Conservation (phyloP, 139 green algal genomes). For the Deuterostichococcus epilithicus region DNA sequence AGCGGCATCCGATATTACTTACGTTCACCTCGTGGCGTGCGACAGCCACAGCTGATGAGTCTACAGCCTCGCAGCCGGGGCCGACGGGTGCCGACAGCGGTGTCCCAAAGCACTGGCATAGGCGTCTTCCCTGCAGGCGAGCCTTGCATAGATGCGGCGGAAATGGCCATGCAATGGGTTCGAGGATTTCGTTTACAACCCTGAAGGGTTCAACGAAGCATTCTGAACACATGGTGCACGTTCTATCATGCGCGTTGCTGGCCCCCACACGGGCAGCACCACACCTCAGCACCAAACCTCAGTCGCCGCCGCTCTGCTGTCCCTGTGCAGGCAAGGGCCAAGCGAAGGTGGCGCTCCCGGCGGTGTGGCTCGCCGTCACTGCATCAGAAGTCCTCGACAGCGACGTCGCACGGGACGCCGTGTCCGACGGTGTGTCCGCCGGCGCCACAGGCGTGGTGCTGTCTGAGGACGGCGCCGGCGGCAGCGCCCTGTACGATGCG, state of each 20-base stretch:
- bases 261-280: no score
- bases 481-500: slow-evolving; percentile 74
- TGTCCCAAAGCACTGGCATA: slow-evolving; percentile 1
- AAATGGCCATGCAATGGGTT: no score
- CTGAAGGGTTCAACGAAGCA: no score
- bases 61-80: no score
- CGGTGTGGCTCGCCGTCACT: slow-evolving; percentile 51
- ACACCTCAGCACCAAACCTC: no score
- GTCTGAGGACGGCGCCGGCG: slow-evolving; percentile 22
- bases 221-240: no score
- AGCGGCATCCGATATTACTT: no score
- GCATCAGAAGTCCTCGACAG: slow-evolving; percentile 33
- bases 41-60: no score
- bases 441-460: slow-evolving; percentile 67
- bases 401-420: neutral
- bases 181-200: no score
- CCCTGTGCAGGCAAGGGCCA: slow-evolving; percentile 51
- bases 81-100: neutral
- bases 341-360: slow-evolving; percentile 62
- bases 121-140: slow-evolving; percentile 41
- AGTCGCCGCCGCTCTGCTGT: no score
- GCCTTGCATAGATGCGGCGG: neutral
- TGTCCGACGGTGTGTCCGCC: slow-evolving; percentile 42
- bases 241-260: no score
- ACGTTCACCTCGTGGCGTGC: no score